phyloP scores from a whole-genome alignment of 2,329 filamentous ascomycete species.

The Arthroderma sp. region DNA sequence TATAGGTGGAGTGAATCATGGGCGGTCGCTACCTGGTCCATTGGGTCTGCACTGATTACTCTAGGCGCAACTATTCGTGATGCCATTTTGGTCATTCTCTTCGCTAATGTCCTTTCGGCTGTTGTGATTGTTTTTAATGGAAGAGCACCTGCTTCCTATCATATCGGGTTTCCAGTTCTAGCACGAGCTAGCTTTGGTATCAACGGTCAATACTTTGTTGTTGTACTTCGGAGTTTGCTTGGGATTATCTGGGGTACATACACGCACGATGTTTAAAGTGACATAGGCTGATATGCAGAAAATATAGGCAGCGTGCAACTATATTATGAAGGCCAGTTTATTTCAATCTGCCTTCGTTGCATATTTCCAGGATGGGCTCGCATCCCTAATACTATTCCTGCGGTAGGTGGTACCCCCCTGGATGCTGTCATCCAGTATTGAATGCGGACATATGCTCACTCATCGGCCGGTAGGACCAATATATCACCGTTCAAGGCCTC shows the following conservation, averaged over 20 bases:
- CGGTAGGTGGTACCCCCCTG: constrained; percentile 3
- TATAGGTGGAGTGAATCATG: constrained; percentile 15
- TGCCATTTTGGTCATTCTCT: constrained; percentile 13
- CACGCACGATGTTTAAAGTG: not conserved
- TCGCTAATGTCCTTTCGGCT: constrained; percentile 13
- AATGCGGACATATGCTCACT: not conserved
- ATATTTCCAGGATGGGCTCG: constrained; percentile 15
- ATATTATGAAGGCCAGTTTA: constrained; percentile 14
- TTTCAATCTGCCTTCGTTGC: constrained; percentile 16
- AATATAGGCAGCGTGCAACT: constrained; percentile 13
- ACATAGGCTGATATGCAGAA: not conserved
- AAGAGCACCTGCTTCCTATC: constrained; percentile 10
- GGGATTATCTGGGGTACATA: constrained; percentile 12
- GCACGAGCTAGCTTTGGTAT: constrained; percentile 11
- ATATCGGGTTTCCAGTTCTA: constrained; percentile 13
- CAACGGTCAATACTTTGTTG: constrained; percentile 13
- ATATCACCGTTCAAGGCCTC: constrained; percentile 16
- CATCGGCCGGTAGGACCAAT: constrained; percentile 9
- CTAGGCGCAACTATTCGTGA: constrained; percentile 13
- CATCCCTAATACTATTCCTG: constrained; percentile 15
- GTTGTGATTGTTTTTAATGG: constrained; percentile 14
- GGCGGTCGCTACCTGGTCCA: constrained; percentile 14
- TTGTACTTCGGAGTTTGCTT: constrained; percentile 10
- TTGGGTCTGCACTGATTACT: constrained; percentile 13
- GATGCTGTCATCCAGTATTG: not conserved